Conservation (phyloP, 208 protist species). For the Trypanosoma mega region DNA sequence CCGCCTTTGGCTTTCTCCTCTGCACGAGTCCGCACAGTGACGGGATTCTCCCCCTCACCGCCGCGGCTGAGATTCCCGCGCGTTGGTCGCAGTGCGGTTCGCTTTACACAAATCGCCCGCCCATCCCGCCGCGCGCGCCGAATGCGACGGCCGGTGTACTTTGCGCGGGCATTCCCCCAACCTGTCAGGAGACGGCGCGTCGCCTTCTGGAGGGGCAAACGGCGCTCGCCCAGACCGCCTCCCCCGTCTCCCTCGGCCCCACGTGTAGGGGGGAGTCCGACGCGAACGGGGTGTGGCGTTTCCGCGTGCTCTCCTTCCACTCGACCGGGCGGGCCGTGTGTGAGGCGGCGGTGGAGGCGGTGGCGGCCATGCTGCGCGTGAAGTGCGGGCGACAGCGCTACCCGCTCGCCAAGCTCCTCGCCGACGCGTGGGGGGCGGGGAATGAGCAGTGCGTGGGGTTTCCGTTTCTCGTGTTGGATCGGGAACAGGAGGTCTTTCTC, state of each 20-base stretch:
- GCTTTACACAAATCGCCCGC: not conserved
- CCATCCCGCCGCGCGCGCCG: not conserved
- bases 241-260: not conserved
- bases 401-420: slow-evolving; percentile 35
- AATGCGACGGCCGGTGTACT: not conserved
- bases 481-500: slow-evolving; percentile 37
- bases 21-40: slow-evolving; percentile 54
- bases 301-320: too few species aligned
- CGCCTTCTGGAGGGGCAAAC: not conserved
- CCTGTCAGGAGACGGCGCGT: not conserved
- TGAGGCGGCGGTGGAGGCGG: slow-evolving; percentile 32
- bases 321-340: not conserved
- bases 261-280: not conserved
- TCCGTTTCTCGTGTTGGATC: slow-evolving; percentile 69
- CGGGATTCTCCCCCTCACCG: slow-evolving; percentile 41
- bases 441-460: slow-evolving; percentile 67
- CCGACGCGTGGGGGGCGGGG: slow-evolving; percentile 42
- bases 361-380: slow-evolving; percentile 35
- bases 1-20: slow-evolving; percentile 64
- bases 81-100: not conserved
- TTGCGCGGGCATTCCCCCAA: not conserved
- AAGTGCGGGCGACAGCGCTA: slow-evolving; percentile 9
- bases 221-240: not conserved
- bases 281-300: too few species aligned
- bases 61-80: not conserved